These are phyloP conservation scores for Sugiyamaella paludigena DNA, from an alignment of 1,139 yeast species.

Conservation along the genomic window DNA sequence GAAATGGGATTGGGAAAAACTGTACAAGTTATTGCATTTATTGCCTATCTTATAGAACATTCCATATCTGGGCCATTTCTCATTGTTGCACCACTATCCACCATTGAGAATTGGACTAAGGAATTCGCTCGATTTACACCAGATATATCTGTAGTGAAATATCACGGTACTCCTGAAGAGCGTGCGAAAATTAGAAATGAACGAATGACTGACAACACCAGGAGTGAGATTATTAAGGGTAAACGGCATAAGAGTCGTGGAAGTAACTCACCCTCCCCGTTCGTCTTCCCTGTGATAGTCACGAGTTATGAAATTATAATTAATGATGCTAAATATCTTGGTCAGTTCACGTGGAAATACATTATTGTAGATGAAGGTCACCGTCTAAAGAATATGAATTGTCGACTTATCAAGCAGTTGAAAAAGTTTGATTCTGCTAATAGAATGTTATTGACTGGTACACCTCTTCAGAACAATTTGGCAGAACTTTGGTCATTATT, in stretches of 20 bases:
- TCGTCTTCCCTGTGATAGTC: conserved; percentile 51
- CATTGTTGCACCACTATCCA: conserved; percentile 83
- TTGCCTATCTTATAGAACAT: conserved; percentile 66
- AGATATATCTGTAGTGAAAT: conserved; percentile 52
- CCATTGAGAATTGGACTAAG: conserved; percentile 77
- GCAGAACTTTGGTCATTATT: conserved; percentile 48
- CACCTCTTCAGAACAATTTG: conserved; percentile 52
- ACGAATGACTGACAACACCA: conserved; percentile 38
- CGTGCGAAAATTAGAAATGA: conserved; percentile 30
- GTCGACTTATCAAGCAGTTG: conserved; percentile 44
- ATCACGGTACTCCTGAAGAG: conserved; percentile 80
- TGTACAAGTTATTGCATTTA: conserved; percentile 47
- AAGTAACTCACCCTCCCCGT: conserved; percentile 33
- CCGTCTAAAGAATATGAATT: conserved; percentile 44
- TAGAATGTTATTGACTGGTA: conserved; percentile 54
- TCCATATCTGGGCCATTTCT: conserved; percentile 82
- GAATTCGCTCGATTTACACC: conserved; percentile 77
- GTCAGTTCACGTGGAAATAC: conserved; percentile 59
- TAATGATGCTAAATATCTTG: conserved; percentile 66
- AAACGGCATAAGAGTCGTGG: conserved; percentile 59
- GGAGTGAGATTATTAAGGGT: conserved; percentile 24
- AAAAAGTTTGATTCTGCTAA: conserved; percentile 38
- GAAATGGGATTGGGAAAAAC: conserved; percentile 60
- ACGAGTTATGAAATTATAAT: conserved; percentile 83
- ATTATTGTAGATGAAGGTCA: conserved; percentile 56